These are phyloP conservation scores for Entelexis paramagnoliae DNA, from an alignment of 1,139 yeast genomes.

Conservation along the genomic window DNA sequence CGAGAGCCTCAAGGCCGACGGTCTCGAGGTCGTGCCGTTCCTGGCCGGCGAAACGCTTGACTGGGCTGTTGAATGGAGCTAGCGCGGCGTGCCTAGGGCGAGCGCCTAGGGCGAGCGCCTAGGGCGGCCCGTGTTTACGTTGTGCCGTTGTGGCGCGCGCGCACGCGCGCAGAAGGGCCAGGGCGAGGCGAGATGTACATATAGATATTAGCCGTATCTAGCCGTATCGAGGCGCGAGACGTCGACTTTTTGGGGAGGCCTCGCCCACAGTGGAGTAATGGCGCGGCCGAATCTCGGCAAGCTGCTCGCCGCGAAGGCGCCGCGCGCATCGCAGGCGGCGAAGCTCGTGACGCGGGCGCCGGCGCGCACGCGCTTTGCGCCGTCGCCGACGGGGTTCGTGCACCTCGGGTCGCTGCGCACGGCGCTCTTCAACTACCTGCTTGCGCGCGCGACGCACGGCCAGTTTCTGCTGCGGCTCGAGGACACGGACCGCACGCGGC, in stretches of 20 bases:
- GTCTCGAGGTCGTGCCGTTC: slow-evolving; percentile 71
- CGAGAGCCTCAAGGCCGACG: slow-evolving; percentile 36
- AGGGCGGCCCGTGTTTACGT: too few species aligned
- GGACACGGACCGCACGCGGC: slow-evolving; percentile 77
- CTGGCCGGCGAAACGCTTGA: slow-evolving; percentile 63
- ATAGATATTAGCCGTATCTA: too few species aligned
- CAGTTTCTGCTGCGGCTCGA: slow-evolving; percentile 72
- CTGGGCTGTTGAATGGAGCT: slow-evolving; percentile 69
- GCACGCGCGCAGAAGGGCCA: too few species aligned
- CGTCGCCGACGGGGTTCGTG: slow-evolving; percentile 91
- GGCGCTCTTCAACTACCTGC: slow-evolving; percentile 75
- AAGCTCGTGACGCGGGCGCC: slow-evolving; percentile 35
- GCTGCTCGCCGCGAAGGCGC: slow-evolving; percentile 16
- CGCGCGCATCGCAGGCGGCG: background rate
- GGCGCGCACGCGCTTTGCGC: slow-evolving; percentile 88
- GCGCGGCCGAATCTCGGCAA: slow-evolving; percentile 22
- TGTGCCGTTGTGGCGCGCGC: too few species aligned
- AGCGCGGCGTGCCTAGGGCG: background rate
- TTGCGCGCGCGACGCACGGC: slow-evolving; percentile 74
- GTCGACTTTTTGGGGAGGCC: too few species aligned
- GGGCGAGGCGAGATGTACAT: too few species aligned
- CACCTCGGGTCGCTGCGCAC: slow-evolving; percentile 91
- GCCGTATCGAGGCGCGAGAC: too few species aligned
- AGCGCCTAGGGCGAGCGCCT: too few species aligned
- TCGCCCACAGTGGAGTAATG: slow-evolving; percentile 1